phyloP scores from a whole-genome alignment of 208 protist genomes.

The Giardia muris region DNA sequence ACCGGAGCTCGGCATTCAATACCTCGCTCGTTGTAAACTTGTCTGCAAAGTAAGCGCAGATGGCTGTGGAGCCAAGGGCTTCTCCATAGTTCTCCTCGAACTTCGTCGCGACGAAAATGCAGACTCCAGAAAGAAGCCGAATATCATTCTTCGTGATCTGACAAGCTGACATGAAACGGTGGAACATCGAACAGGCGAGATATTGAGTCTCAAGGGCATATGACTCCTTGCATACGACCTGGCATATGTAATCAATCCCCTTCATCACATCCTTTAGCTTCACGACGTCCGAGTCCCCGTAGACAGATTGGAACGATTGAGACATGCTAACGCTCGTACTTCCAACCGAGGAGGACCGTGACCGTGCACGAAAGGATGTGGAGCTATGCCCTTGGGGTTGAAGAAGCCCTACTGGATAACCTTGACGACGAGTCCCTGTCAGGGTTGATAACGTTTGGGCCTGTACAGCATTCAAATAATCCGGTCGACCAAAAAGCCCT shows the following conservation, averaged over 20 bases:
- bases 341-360: neutral
- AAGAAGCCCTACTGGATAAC: neutral
- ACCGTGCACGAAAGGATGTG: neutral
- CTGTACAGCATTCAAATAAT: constrained; percentile 11
- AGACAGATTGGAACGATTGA: neutral
- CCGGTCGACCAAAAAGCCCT: neutral
- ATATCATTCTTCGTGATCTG: neutral
- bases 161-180: neutral
- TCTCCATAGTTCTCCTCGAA: constrained; percentile 28
- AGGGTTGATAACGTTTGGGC: neutral
- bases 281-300: neutral
- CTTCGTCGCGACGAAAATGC: constrained; percentile 24
- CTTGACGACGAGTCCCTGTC: neutral
- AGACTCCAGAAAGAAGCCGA: neutral
- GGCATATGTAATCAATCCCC: constrained; percentile 15
- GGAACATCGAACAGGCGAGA: constrained; percentile 17
- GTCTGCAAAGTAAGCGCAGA: neutral
- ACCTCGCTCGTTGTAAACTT: neutral
- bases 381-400: neutral
- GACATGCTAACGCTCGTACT: neutral
- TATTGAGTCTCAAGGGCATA: constrained; percentile 24
- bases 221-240: constrained; percentile 11
- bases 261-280: neutral
- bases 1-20: neutral
- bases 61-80: neutral